Percentiles rank a stretch among this genome's conserved stretches.
These are phyloP conservation scores for Ocimum tenuiflorum DNA, from an alignment of 257 asterid species.

Conservation along the genomic window DNA sequence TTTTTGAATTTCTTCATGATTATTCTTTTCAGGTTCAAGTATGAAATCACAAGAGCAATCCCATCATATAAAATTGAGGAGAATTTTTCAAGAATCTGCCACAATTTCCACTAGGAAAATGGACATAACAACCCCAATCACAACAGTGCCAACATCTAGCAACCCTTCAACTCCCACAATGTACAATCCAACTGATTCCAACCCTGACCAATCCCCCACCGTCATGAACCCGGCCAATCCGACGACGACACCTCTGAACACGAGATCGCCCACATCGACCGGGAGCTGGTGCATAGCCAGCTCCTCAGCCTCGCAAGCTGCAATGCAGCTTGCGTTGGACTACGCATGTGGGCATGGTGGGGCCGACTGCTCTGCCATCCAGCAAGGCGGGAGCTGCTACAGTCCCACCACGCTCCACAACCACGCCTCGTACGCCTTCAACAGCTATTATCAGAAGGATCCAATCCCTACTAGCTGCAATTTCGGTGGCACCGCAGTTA, in stretches of 20 bases:
- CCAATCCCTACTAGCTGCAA: constrained; percentile 67
- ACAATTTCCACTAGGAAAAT: constrained; percentile 28
- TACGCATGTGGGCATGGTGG: constrained; percentile 68
- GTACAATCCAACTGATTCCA: constrained; percentile 41
- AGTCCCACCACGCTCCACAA: constrained; percentile 36
- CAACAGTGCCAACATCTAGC: constrained; percentile 61
- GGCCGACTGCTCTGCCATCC: constrained; percentile 61
- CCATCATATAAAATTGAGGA: neutral
- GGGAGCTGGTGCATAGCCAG: constrained; percentile 81
- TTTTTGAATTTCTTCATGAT: neutral
- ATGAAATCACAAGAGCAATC: constrained; percentile 17
- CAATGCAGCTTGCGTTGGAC: constrained; percentile 58
- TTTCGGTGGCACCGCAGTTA: constrained; percentile 62
- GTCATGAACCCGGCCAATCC: constrained; percentile 44
- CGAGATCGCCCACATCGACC: constrained; percentile 33
- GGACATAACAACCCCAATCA: constrained; percentile 46
- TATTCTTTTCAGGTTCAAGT: constrained; percentile 21
- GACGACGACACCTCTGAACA: constrained; percentile 32
- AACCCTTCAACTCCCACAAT: constrained; percentile 36
- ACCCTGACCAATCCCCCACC: constrained; percentile 36
- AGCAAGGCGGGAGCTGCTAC: constrained; percentile 44
- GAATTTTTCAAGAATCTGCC: neutral
- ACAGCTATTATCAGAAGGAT: constrained; percentile 56
- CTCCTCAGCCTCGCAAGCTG: constrained; percentile 39
- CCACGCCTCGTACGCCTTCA: constrained; percentile 72